Conservation (phyloP, 305 asterid genomes). For the Andrographis paniculata region DNA sequence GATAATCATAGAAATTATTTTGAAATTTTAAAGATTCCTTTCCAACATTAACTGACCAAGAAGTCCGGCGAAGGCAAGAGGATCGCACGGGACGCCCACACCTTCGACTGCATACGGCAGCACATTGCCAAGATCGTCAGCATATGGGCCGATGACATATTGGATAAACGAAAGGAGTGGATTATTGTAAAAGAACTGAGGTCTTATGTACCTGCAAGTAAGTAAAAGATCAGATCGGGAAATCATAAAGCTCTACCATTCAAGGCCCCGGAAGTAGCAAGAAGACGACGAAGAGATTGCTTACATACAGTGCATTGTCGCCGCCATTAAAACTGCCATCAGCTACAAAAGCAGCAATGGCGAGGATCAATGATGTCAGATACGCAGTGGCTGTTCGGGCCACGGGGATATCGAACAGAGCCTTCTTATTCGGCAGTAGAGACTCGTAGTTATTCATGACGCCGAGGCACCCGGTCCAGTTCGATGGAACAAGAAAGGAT, state of each 20-base stretch:
- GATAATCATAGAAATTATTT: too few relatives aligned
- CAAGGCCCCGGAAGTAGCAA: not conserved
- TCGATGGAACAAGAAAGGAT: constrained; percentile 81
- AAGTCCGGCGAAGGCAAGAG: constrained; percentile 92
- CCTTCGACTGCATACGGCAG: constrained; percentile 88
- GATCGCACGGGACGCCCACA: constrained; percentile 86
- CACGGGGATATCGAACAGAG: constrained; percentile 78
- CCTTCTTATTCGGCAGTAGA: constrained; percentile 70
- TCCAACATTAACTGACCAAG: constrained; percentile 65
- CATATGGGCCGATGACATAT: constrained; percentile 74
- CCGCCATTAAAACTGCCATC: constrained; percentile 92
- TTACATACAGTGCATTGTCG: constrained; percentile 82
- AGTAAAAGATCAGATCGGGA: not conserved
- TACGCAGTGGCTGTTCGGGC: constrained; percentile 87
- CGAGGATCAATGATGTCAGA: constrained; percentile 59
- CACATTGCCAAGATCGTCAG: constrained; percentile 81
- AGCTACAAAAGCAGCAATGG: constrained; percentile 56
- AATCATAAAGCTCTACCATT: not conserved
- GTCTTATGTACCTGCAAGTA: constrained; percentile 72
- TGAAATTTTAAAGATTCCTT: too few relatives aligned
- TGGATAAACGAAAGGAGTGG: constrained; percentile 83
- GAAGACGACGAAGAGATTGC: constrained; percentile 17
- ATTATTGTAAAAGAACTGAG: constrained; percentile 79
- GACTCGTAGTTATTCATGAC: constrained; percentile 84
- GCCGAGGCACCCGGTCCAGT: constrained; percentile 87